Conservation (phyloP, 768 basidiomycete species). For the Cubamyces lactineus region DNA sequence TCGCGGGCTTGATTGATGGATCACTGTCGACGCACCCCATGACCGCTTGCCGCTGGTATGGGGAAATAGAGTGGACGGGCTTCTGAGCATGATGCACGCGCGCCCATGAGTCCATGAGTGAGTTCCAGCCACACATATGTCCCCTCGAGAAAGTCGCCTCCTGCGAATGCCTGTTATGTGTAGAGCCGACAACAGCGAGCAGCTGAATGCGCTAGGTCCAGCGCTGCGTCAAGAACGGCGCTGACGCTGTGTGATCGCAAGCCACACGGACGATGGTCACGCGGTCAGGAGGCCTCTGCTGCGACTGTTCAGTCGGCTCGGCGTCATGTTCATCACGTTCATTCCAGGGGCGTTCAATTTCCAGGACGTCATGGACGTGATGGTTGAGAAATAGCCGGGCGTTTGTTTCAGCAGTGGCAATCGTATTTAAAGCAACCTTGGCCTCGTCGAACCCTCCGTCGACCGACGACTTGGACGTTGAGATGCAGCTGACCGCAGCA, state of each 20-base stretch:
- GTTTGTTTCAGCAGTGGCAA: background rate
- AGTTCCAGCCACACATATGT: too few relatives aligned
- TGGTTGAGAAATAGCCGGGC: conserved; percentile 15
- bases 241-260: conserved; percentile 3
- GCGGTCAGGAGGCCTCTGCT: conserved; percentile 18
- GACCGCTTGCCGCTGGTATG: background rate
- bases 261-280: conserved; percentile 1
- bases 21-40: background rate
- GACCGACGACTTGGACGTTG: conserved; percentile 7
- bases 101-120: too few relatives aligned
- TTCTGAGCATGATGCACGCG: background rate
- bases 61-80: conserved; percentile 6
- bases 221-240: background rate
- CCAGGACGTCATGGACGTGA: conserved; percentile 18
- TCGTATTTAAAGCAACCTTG: conserved; percentile 12
- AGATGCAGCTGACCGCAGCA: conserved; percentile 7
- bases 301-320: conserved; percentile 5
- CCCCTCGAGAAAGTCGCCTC: too few relatives aligned
- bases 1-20: background rate
- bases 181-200: background rate
- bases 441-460: background rate
- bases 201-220: too few relatives aligned
- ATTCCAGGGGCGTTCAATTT: background rate
- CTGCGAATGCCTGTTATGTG: too few relatives aligned
- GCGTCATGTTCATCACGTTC: background rate